Evolutionary conservation across 169 alveolate species (phyloP).

Genomic region (Eimeria praecox): DNA sequence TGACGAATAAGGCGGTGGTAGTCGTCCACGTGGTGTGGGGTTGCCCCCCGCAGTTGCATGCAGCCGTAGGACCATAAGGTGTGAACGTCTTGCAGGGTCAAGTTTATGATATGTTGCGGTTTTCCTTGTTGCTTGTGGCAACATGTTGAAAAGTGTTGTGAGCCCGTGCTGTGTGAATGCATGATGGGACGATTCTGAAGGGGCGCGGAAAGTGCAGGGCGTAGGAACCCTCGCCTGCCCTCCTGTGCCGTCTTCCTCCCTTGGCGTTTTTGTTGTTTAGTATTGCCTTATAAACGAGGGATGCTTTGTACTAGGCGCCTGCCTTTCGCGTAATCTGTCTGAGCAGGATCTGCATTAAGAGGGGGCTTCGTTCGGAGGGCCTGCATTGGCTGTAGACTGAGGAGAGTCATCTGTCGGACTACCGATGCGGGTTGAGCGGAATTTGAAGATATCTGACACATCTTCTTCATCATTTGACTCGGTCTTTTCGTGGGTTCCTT

Average conservation of each 20-base stretch:
- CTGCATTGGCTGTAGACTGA: neutral
- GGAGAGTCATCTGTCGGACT: neutral
- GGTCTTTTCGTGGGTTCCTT: neutral
- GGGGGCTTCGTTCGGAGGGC: neutral
- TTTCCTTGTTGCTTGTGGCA: neutral
- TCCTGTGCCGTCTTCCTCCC: conserved; percentile 3
- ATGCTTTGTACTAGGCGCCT: neutral
- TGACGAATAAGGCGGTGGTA: neutral
- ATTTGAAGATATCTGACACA: neutral
- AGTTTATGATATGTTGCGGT: neutral
- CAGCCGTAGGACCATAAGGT: neutral
- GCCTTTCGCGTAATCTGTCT: neutral
- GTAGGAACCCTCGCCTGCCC: conserved; percentile 23
- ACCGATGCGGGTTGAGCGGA: neutral
- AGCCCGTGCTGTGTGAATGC: conserved; percentile 8
- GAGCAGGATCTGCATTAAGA: neutral
- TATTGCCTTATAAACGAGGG: neutral
- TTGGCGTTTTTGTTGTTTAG: neutral
- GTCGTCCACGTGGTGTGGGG: conserved; percentile 36
- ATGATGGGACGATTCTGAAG: conserved; percentile 23
- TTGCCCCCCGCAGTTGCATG: conserved; percentile 39
- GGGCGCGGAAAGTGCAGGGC: conserved; percentile 52
- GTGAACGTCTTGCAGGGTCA: neutral
- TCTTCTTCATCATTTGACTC: neutral
- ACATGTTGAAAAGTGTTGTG: neutral